phyloP scores from a whole-genome alignment of 768 basidiomycete species.

The Clitopilus passeckerianus region DNA sequence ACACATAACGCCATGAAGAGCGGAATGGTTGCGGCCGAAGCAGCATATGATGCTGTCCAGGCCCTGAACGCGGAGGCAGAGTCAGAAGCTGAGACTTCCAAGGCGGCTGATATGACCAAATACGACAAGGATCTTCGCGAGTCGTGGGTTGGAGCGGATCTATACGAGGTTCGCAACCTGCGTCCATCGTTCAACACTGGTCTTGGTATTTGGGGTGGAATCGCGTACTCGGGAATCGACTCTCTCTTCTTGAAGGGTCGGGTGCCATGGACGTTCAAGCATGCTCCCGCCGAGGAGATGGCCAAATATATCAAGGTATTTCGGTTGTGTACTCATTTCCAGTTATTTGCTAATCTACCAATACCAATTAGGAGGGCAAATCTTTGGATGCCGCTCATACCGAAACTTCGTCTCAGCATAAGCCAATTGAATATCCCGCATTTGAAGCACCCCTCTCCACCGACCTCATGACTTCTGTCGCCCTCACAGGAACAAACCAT shows the following conservation, averaged over 20 bases:
- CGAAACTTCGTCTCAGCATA: conserved; percentile 54
- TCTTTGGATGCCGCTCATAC: conserved; percentile 69
- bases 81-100: conserved; percentile 4
- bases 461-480: conserved; percentile 86
- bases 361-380: conserved; percentile 9
- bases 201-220: conserved; percentile 82
- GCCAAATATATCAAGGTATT: conserved; percentile 17
- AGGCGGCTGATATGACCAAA: conserved; percentile 55
- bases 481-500: conserved; percentile 92
- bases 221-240: conserved; percentile 87
- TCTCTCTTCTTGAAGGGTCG: conserved; percentile 78
- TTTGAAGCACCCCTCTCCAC: conserved; percentile 90
- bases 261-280: conserved; percentile 89
- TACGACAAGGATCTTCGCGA: conserved; percentile 68
- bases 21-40: conserved; percentile 94
- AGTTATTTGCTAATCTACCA: background rate
- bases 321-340: background rate
- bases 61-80: conserved; percentile 13
- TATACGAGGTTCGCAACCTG: conserved; percentile 87
- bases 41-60: conserved; percentile 64
- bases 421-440: conserved; percentile 80
- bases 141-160: conserved; percentile 84
- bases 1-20: conserved; percentile 99
- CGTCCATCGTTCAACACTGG: conserved; percentile 82
- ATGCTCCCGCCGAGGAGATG: conserved; percentile 34